Evolutionary conservation across 371 early-diverging fungal species (phyloP).

Genomic region (Mortierella sp.): DNA sequence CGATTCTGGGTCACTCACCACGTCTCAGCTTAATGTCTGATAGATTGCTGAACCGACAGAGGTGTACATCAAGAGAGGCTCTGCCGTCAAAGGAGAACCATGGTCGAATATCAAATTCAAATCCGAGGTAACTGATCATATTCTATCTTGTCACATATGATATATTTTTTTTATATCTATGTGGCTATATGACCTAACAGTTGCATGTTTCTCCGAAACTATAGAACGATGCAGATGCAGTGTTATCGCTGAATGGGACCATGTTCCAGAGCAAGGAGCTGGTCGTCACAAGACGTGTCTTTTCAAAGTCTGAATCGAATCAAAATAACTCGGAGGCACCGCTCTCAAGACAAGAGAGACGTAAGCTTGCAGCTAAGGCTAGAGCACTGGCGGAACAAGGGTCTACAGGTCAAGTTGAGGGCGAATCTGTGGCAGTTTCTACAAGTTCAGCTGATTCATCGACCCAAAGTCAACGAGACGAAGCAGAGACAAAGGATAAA

Average conservation of each 20-base stretch:
- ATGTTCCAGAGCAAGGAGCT: conserved; percentile 34
- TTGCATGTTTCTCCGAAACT: not conserved
- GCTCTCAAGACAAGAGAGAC: not conserved
- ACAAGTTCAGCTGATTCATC: not conserved
- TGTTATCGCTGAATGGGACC: conserved; percentile 37
- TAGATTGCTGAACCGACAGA: conserved; percentile 27
- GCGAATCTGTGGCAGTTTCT: not conserved
- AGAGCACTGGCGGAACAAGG: not conserved
- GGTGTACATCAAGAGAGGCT: conserved; percentile 18
- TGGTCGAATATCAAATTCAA: conserved; percentile 49
- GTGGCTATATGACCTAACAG: not conserved
- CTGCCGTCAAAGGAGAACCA: not conserved
- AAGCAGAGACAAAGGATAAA: not conserved
- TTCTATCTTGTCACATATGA: not conserved
- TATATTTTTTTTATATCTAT: not conserved
- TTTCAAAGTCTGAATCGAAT: conserved; percentile 8
- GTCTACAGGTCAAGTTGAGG: not conserved
- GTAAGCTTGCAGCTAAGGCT: not conserved
- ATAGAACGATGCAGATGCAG: conserved; percentile 41
- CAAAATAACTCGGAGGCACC: conserved; percentile 2
- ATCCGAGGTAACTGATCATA: conserved; percentile 19
- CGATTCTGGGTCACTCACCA: not conserved
- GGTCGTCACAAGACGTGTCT: conserved; percentile 23
- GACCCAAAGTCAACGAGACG: not conserved
- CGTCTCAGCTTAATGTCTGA: not conserved